phyloP scores from a whole-genome alignment of 306 rosid species.

The Cucurbita argyrosperma region DNA sequence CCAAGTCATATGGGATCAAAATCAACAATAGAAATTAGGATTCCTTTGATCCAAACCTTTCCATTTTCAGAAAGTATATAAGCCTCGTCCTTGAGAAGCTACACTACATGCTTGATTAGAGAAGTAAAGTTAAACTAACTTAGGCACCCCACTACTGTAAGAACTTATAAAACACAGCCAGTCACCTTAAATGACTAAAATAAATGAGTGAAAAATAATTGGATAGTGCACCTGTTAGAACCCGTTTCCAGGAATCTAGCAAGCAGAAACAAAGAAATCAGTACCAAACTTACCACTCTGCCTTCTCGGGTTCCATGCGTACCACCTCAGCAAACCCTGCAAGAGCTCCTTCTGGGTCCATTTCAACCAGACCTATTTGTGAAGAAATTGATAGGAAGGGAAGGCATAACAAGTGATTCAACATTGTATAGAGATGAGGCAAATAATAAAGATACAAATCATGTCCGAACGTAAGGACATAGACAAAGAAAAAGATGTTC shows the following conservation, averaged over 20 bases:
- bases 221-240: neutral
- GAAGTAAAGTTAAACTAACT: neutral
- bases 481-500: neutral
- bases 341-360: slow-evolving; percentile 86
- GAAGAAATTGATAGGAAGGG: neutral
- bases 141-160: neutral
- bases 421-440: neutral
- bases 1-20: neutral
- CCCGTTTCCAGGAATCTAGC: neutral
- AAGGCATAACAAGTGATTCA: neutral
- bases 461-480: neutral
- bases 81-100: neutral
- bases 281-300: slow-evolving; percentile 57
- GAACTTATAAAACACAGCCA: neutral
- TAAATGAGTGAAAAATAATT: neutral
- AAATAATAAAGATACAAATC: neutral
- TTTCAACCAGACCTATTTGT: slow-evolving; percentile 64
- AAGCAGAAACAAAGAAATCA: neutral
- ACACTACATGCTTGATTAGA: neutral
- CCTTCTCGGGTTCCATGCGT: slow-evolving; percentile 83
- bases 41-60: neutral
- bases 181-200: neutral
- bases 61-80: neutral
- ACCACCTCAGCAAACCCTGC: slow-evolving; percentile 83
- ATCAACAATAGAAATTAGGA: neutral